phyloP scores from a whole-genome alignment of 2,329 filamentous ascomycete genomes.

The Fusarium acutatum region DNA sequence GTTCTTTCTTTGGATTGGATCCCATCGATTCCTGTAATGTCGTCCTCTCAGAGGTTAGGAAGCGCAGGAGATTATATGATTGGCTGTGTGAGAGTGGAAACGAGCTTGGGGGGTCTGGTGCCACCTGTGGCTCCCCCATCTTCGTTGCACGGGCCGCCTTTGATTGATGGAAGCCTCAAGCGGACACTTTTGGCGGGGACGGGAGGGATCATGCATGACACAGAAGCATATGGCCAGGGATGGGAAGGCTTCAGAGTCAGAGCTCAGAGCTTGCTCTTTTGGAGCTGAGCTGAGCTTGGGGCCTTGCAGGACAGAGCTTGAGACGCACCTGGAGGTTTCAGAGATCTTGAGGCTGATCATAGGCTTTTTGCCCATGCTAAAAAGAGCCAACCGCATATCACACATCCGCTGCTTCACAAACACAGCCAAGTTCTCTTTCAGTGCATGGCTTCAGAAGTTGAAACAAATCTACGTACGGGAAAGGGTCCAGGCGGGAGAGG shows the following conservation, averaged over 20 bases:
- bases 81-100: conserved; percentile 39
- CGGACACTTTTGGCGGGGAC: conserved; percentile 23
- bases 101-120: conserved; percentile 22
- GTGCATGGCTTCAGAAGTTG: not conserved
- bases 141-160: conserved; percentile 25
- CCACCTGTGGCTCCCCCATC: conserved; percentile 33
- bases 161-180: conserved; percentile 25
- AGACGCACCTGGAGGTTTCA: conserved; percentile 27
- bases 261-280: conserved; percentile 7
- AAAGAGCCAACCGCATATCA: not conserved
- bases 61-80: conserved; percentile 44
- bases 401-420: not conserved
- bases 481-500: conserved; percentile 15
- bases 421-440: not conserved
- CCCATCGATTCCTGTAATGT: conserved; percentile 29
- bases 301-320: conserved; percentile 20
- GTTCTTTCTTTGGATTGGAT: conserved; percentile 29
- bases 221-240: conserved; percentile 28
- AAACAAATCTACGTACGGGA: not conserved
- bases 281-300: conserved; percentile 15
- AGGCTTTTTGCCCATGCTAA: not conserved
- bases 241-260: conserved; percentile 8
- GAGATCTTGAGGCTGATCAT: conserved; percentile 20
- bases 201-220: conserved; percentile 37
- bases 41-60: conserved; percentile 14